Base-by-base conservation (phyloP, 306 rosid species). In the Vigna unguiculata region DNA sequence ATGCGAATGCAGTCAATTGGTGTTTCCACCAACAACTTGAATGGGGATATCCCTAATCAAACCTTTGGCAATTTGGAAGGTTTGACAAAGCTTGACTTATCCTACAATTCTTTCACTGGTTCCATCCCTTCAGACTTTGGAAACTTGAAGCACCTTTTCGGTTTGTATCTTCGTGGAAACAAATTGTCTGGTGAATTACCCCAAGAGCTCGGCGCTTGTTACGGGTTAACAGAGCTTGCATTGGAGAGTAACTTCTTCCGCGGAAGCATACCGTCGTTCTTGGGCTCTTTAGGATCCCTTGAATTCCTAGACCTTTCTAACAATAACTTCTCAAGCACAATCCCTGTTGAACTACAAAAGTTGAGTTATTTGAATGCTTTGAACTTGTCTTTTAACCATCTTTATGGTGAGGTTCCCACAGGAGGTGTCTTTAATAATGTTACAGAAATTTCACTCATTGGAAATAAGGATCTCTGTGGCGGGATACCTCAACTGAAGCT, bases 321-420 rank as follows among this genome's bases (percentile, higher is more conserved):
- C 6, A 88, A 85, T 46, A 67, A 75, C 19, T 81, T 88, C 46
- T 71, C 83, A 1, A 13, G 81, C 47, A 15, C 8, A 22, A 78
- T 83, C 74, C 80, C 83, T 0, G 11, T 0, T 30, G 82, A 52
- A 66, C 40, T 87, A 8, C 64, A 45, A 40, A 55, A 79, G 3
- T 72, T 87, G 0, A 25, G 22, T 2, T 0, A 2, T 1, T 58
- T 85, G 47, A 49, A 24, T 54, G 7, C 8, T 10, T 51, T 88
- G 4, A 21, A 83, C 55, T n/a, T 88, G 5, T 88, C 89, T 7
- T 78, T 34, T 25, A 83, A 83, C 77, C 47, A 78, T 64, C 79
- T 85, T 4, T 45, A 28, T 9, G 86, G 91, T 7, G 85, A 76
- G 17, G 77, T 85, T 43, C 91, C 89, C 1, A 22, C 2, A 12